phyloP scores from a whole-genome alignment of 163 green algal genomes.

The Chlamydomonas reinhardtii region DNA sequence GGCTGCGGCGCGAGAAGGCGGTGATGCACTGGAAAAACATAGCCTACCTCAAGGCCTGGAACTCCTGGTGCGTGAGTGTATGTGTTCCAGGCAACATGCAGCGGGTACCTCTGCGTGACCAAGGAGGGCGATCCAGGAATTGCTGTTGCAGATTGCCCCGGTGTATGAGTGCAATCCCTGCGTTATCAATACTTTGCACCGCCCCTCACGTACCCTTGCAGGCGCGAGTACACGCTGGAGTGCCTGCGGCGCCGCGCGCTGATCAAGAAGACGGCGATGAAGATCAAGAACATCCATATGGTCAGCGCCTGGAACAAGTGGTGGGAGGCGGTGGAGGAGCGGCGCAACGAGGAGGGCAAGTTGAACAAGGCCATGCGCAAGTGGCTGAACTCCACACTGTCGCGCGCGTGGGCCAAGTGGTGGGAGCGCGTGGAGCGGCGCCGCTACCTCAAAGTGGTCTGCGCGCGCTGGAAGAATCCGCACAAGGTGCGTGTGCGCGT shows the following conservation, averaged over 20 bases:
- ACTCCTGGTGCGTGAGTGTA: constrained; percentile 52
- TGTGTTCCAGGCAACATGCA: background rate
- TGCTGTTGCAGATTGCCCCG: too few species aligned
- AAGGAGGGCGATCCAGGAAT: too few species aligned
- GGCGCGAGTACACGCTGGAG: constrained; percentile 35
- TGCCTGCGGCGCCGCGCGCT: constrained; percentile 50
- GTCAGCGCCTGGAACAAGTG: constrained; percentile 64
- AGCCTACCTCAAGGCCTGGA: constrained; percentile 63
- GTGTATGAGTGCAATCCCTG: too few species aligned
- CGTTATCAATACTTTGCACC: too few species aligned
- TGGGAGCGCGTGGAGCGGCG: constrained; percentile 39
- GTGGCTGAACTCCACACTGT: constrained; percentile 44
- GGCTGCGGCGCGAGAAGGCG: constrained; percentile 48
- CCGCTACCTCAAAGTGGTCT: constrained; percentile 53
- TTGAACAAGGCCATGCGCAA: constrained; percentile 9
- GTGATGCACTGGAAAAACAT: constrained; percentile 55
- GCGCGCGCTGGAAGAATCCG: constrained; percentile 66
- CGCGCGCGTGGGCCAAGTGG: constrained; percentile 62
- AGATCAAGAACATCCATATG: constrained; percentile 64
- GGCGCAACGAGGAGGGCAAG: constrained; percentile 38
- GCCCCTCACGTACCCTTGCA: background rate
- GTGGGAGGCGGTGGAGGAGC: constrained; percentile 49
- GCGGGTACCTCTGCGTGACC: too few species aligned
- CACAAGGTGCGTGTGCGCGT: constrained; percentile 52
- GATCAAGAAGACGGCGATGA: constrained; percentile 52